Conservation (phyloP, 768 basidiomycete genomes). For the Leccinum variicolor region DNA sequence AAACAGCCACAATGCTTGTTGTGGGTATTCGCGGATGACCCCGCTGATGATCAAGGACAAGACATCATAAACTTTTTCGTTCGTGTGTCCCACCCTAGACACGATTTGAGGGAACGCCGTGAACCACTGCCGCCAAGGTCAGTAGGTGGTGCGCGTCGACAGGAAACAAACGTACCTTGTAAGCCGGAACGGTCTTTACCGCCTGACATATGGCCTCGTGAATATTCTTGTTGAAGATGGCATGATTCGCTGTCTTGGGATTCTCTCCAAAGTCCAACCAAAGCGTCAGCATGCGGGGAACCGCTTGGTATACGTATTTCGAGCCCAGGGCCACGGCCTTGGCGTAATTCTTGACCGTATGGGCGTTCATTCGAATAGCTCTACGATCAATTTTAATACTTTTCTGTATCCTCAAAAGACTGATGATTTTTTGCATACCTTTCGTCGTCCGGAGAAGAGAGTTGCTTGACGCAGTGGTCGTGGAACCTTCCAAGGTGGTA, state of each 20-base stretch:
- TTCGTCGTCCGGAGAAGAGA: conserved; percentile 50
- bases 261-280: conserved; percentile 90
- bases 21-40: conserved; percentile 82
- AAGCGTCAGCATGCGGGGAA: conserved; percentile 89
- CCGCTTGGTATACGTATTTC: conserved; percentile 94
- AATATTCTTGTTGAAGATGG: conserved; percentile 49
- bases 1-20: conserved; percentile 92
- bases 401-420: background rate
- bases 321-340: conserved; percentile 78
- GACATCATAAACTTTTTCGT: conserved; percentile 54
- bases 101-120: conserved; percentile 97
- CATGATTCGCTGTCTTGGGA: conserved; percentile 21
- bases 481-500: conserved; percentile 89
- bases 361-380: conserved; percentile 58
- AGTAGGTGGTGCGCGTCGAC: background rate
- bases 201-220: conserved; percentile 53
- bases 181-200: conserved; percentile 63
- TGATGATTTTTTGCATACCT: conserved; percentile 36
- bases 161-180: conserved; percentile 56
- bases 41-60: conserved; percentile 63
- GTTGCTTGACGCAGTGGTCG: conserved; percentile 66
- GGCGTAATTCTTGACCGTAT: conserved; percentile 64
- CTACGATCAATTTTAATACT: conserved; percentile 32
- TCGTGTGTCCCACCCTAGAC: conserved; percentile 81
- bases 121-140: conserved; percentile 65